Percentiles rank a stretch among this genome's conserved stretches.
Evolutionary conservation across 1,139 yeast species (phyloP).

Genomic region (Blastobotrys raffinosifermentans): DNA sequence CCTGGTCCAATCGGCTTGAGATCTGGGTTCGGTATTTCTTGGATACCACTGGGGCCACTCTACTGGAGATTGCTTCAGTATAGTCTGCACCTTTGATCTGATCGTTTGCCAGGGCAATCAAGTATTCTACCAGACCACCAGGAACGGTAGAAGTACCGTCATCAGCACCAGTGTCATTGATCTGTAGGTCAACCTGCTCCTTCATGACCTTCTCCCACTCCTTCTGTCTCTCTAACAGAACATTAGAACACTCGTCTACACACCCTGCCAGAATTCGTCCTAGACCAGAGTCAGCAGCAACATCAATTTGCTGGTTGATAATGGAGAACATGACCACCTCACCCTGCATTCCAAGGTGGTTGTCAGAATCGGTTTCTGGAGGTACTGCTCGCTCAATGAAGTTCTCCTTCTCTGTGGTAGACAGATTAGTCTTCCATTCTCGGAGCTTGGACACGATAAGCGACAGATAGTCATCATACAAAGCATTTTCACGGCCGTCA

Average conservation of each 20-base stretch:
- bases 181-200: conserved; percentile 49
- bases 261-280: conserved; percentile 81
- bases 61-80: conserved; percentile 66
- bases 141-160: conserved; percentile 51
- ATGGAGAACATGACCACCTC: conserved; percentile 74
- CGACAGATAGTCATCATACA: conserved; percentile 64
- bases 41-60: conserved; percentile 61
- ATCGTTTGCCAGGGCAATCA: conserved; percentile 80
- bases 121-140: conserved; percentile 76
- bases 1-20: conserved; percentile 51
- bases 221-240: conserved; percentile 55
- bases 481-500: conserved; percentile 62
- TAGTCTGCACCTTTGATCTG: conserved; percentile 82
- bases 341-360: conserved; percentile 53
- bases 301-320: conserved; percentile 88
- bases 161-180: conserved; percentile 38
- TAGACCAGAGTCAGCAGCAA: conserved; percentile 82
- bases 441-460: conserved; percentile 65
- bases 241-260: conserved; percentile 62
- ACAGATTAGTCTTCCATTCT: conserved; percentile 73
- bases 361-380: conserved; percentile 66
- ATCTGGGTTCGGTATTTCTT: conserved; percentile 55
- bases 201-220: conserved; percentile 55
- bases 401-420: conserved; percentile 54
- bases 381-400: conserved; percentile 60